Percentiles rank a stretch among this genome's conserved stretches.
Conservation (phyloP, 2,329 filamentous ascomycete species). For the Trichoderma sp. region DNA sequence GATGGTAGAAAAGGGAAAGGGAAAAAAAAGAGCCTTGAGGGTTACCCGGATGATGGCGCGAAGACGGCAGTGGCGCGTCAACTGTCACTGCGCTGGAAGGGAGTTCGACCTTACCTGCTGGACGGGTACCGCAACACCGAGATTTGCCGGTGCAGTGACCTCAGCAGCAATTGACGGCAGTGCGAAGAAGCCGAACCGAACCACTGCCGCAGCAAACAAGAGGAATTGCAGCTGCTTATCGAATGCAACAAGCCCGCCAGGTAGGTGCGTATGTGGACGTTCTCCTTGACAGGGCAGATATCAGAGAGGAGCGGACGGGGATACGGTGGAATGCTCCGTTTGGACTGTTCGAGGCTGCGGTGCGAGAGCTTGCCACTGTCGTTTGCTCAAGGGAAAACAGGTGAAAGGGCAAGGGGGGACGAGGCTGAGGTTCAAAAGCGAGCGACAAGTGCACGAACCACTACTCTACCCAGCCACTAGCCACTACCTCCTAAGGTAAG, state of each 20-base stretch:
- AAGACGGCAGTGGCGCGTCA: slow-evolving; percentile 8
- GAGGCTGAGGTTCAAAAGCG: too few species aligned
- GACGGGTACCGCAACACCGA: not conserved
- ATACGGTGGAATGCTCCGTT: too few species aligned
- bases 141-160: too few species aligned
- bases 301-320: slow-evolving; percentile 5
- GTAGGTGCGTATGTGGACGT: not conserved
- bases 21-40: not conserved
- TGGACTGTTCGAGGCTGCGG: too few species aligned
- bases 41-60: slow-evolving; percentile 4
- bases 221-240: not conserved
- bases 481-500: too few species aligned
- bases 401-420: too few species aligned
- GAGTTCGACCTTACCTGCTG: too few species aligned
- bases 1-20: not conserved
- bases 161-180: not conserved
- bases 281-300: not conserved
- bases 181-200: too few species aligned
- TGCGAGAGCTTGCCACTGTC: too few species aligned
- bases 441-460: too few species aligned
- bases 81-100: not conserved
- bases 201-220: not conserved
- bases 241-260: not conserved
- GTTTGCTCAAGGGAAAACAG: too few species aligned
- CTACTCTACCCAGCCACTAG: too few species aligned